Base-by-base conservation (phyloP, 139 green algal genomes). In the Chlorella sp. region DNA sequence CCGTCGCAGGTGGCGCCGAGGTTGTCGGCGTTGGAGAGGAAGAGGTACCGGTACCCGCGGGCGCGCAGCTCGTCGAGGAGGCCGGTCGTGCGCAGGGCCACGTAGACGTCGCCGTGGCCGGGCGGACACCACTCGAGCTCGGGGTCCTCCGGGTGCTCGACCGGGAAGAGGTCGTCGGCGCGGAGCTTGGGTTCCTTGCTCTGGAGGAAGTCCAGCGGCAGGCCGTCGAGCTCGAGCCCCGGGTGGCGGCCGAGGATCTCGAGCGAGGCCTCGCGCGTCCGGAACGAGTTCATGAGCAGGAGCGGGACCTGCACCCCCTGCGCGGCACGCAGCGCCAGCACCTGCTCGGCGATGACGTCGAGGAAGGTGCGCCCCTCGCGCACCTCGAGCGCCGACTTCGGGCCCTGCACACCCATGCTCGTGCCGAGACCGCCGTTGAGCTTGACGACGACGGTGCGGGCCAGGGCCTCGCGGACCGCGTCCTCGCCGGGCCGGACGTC, bases 61-160 rank as follows among this genome's bases (percentile, higher is more conserved):
- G 59, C 74, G 0, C 94, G 67, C 5, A 97, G 84, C 22, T 81
- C 74, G 27, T 94, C 90, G 66, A 97, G 80, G 90, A 97, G 92
- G 69, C 92, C 93, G n/a, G 69, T 86, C 62, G 92, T 92, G 68
- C 96, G 85, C 71, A 97, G 87, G 6, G 89, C 91, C 49, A 90
- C 85, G 83, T 97, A 97, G 76, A 97, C 94, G 86, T 97, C 93
- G 34, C 93, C 93, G 71, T 97, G 93, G 49, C 93, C 93, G 5
- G 93, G 93, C 0, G 93, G 93, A 74, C 88, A 55, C 42, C 42
- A 55, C 42, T 55, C 42, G 17, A 26, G 10, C 10, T 55, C 42
- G 17, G 88, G 86, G 63, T 93, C 70, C 20, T 77, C 62, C 0
- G 83, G 74, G 69, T 84, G 90, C 0, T n/a, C 51, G 26, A 81